Conservation (phyloP, 2,329 filamentous ascomycete genomes). For the Claviceps monticola region DNA sequence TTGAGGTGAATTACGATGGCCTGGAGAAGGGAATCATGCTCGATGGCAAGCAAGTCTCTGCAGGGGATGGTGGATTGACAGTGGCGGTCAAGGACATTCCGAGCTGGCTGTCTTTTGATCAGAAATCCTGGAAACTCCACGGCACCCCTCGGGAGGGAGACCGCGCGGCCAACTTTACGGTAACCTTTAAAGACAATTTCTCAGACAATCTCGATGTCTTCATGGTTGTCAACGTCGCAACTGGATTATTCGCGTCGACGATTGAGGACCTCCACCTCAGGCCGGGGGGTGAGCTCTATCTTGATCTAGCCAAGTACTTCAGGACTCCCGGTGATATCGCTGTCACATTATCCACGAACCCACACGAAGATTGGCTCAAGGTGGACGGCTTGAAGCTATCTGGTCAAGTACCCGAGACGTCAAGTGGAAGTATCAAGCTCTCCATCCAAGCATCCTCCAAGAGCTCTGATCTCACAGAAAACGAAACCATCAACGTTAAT, state of each 20-base stretch:
- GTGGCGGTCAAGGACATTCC: constrained; percentile 42
- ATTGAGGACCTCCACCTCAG: constrained; percentile 26
- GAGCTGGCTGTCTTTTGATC: constrained; percentile 55
- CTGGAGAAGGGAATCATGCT: constrained; percentile 40
- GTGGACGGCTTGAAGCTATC: constrained; percentile 24
- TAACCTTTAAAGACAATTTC: constrained; percentile 45
- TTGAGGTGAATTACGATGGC: constrained; percentile 35
- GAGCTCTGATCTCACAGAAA: constrained; percentile 20
- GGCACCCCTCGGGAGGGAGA: constrained; percentile 51
- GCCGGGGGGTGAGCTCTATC: constrained; percentile 26
- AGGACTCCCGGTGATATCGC: constrained; percentile 24
- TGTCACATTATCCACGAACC: constrained; percentile 22
- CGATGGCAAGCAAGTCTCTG: constrained; percentile 37
- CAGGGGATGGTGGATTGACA: constrained; percentile 38
- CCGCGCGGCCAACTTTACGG: constrained; percentile 46
- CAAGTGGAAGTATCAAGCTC: constrained; percentile 18
- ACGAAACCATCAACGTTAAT: constrained; percentile 22
- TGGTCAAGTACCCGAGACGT: constrained; percentile 25
- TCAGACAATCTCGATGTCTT: constrained; percentile 45
- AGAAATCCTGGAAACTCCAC: constrained; percentile 42
- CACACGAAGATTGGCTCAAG: constrained; percentile 29
- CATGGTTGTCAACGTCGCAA: constrained; percentile 25
- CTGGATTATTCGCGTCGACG: constrained; percentile 26
- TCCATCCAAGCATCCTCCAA: constrained; percentile 21
- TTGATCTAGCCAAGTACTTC: constrained; percentile 30